Evolutionary conservation across 75 land plant species (phyloP).

Genomic region (Cupressus sempervirens): DNA sequence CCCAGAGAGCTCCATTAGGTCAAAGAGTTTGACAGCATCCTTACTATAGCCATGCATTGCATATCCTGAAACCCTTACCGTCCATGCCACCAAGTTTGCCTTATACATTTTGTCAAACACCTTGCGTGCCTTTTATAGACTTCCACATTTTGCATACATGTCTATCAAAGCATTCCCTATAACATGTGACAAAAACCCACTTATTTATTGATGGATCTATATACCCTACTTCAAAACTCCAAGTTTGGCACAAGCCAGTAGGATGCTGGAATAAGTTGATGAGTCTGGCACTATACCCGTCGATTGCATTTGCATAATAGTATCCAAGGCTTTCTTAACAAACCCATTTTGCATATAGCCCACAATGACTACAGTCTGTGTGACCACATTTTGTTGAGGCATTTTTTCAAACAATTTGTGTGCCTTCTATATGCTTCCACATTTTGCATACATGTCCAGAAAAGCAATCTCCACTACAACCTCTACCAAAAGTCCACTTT

Average conservation of each 20-base stretch:
- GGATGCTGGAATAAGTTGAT: conserved; percentile 11
- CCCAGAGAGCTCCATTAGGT: conserved; percentile 13
- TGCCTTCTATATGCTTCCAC: conserved; percentile 25
- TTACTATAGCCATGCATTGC: conserved; percentile 14
- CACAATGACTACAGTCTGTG: conserved; percentile 25
- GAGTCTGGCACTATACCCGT: conserved; percentile 13
- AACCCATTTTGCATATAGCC: conserved; percentile 9
- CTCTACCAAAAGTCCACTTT: conserved; percentile 12
- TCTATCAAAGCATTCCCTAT: conserved; percentile 19
- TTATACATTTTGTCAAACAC: conserved; percentile 15
- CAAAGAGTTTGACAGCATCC: conserved; percentile 10
- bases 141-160: conserved; percentile 31
- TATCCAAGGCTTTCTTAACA: conserved; percentile 4
- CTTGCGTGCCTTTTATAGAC: conserved; percentile 17
- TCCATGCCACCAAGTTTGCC: conserved; percentile 18
- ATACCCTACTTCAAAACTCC: conserved; percentile 24
- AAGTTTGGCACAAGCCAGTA: conserved; percentile 22
- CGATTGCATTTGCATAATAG: neutral
- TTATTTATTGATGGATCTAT: conserved; percentile 14
- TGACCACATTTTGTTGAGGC: conserved; percentile 20
- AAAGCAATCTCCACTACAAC: conserved; percentile 14
- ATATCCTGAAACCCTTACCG: conserved; percentile 20
- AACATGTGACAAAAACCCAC: conserved; percentile 13
- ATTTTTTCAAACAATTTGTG: conserved; percentile 13
- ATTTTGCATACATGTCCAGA: conserved; percentile 30